Evolutionary conservation across 352 stramenopile species (phyloP).

Genomic region (Nothophytophthora sp.): DNA sequence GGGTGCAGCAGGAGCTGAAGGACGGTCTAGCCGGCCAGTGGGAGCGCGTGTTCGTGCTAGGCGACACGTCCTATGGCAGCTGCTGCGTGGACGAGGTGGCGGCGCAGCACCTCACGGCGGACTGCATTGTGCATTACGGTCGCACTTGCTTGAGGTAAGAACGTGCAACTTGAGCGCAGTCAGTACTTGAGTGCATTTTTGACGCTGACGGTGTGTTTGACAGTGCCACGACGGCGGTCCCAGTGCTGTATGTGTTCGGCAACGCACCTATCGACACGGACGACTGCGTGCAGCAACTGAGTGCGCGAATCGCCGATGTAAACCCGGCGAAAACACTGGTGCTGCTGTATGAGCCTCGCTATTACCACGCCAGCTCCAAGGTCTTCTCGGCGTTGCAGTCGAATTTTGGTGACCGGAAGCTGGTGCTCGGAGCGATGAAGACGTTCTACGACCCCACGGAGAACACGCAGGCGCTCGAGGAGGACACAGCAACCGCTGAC

Average conservation of each 20-base stretch:
- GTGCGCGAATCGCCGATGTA: constrained; percentile 24
- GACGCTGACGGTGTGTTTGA: constrained; percentile 3
- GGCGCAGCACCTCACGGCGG: constrained; percentile 91
- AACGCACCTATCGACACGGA: constrained; percentile 69
- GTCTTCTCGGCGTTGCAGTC: constrained; percentile 50
- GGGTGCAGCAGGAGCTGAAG: constrained; percentile 84
- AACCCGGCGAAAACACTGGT: constrained; percentile 64
- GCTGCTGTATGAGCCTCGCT: constrained; percentile 92
- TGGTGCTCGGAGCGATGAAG: constrained; percentile 67
- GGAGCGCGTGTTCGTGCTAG: constrained; percentile 92
- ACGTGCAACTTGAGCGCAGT: neutral
- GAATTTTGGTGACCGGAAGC: constrained; percentile 33
- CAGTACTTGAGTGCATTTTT: neutral
- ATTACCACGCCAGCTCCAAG: constrained; percentile 73
- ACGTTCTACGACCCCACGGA: constrained; percentile 68
- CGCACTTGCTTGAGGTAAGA: constrained; percentile 88
- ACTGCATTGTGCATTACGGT: constrained; percentile 96
- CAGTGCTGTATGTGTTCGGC: constrained; percentile 92
- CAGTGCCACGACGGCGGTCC: constrained; percentile 74
- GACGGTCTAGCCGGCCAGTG: constrained; percentile 40
- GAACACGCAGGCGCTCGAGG: constrained; percentile 3
- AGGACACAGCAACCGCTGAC: neutral
- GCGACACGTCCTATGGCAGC: constrained; percentile 95
- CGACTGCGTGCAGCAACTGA: constrained; percentile 49
- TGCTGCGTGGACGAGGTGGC: constrained; percentile 97